Evolutionary conservation across 371 early-diverging fungal species (phyloP).

Genomic region (Mucor circinelloides): DNA sequence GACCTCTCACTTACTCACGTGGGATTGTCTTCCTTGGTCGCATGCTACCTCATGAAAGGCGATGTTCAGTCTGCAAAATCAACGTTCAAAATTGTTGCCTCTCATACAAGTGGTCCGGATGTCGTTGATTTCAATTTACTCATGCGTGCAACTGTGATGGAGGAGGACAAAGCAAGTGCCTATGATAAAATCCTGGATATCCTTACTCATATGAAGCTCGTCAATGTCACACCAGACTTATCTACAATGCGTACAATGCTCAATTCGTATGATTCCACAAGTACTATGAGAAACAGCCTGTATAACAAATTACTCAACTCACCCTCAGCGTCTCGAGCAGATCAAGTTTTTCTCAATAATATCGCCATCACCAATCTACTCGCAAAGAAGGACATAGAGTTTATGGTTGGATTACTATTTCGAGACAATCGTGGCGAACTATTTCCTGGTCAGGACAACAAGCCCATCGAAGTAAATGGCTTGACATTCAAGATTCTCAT

Average conservation of each 20-base stretch:
- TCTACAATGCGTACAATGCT: slow-evolving; percentile 39
- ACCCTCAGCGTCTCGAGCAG: slow-evolving; percentile 12
- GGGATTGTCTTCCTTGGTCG: slow-evolving; percentile 34
- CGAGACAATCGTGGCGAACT: slow-evolving; percentile 24
- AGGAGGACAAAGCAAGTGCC: slow-evolving; percentile 10
- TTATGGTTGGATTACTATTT: slow-evolving; percentile 18
- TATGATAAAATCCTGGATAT: slow-evolving; percentile 38
- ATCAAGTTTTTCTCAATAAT: slow-evolving; percentile 43
- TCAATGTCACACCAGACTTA: slow-evolving; percentile 32
- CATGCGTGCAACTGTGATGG: slow-evolving; percentile 29
- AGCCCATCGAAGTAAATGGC: slow-evolving; percentile 24
- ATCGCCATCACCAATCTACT: slow-evolving; percentile 29
- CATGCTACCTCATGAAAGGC: slow-evolving; percentile 28
- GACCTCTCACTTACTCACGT: slow-evolving; percentile 23
- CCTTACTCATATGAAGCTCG: slow-evolving; percentile 39
- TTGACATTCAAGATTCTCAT: slow-evolving; percentile 40
- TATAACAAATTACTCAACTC: slow-evolving; percentile 22
- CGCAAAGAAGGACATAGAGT: background rate
- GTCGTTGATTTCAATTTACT: slow-evolving; percentile 47
- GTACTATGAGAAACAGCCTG: slow-evolving; percentile 22
- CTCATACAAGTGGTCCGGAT: slow-evolving; percentile 34
- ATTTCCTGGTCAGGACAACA: slow-evolving; percentile 6
- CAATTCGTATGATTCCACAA: slow-evolving; percentile 21
- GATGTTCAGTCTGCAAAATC: slow-evolving; percentile 30
- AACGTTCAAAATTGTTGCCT: slow-evolving; percentile 29